Evolutionary conservation across 1,139 yeast species (phyloP).

Genomic region (Debaryomyces sp.): DNA sequence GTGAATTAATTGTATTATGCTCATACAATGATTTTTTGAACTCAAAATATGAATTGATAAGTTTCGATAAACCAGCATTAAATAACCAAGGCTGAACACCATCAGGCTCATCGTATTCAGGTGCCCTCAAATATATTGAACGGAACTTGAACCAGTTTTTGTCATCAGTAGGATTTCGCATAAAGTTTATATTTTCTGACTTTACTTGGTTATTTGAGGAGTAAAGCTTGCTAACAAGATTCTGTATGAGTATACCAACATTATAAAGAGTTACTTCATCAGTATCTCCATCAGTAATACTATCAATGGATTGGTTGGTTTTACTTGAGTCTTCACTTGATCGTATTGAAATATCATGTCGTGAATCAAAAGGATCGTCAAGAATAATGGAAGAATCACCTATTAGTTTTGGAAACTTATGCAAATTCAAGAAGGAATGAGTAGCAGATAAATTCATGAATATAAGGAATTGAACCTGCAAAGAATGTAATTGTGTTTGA

Average conservation of each 20-base stretch:
- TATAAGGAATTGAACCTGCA: constrained; percentile 37
- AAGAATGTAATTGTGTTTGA: constrained; percentile 32
- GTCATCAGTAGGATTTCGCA: constrained; percentile 11
- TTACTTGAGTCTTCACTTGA: background rate
- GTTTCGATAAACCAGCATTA: constrained; percentile 29
- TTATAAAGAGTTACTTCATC: constrained; percentile 20
- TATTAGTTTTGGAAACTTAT: constrained; percentile 1
- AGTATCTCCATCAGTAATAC: constrained; percentile 3
- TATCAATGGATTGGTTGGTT: background rate
- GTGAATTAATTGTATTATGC: background rate
- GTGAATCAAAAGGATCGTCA: background rate
- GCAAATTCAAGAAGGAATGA: constrained; percentile 16
- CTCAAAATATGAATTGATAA: constrained; percentile 29
- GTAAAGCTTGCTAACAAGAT: constrained; percentile 20
- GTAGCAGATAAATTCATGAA: constrained; percentile 37
- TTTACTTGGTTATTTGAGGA: constrained; percentile 21
- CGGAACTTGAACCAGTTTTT: constrained; percentile 32
- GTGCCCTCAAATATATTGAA: constrained; percentile 24
- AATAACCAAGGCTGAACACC: constrained; percentile 35
- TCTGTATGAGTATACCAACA: constrained; percentile 25
- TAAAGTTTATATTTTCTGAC: constrained; percentile 22
- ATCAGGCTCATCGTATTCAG: constrained; percentile 8
- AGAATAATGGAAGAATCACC: background rate
- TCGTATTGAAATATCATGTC: background rate
- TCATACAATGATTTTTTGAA: constrained; percentile 14